Percentiles rank a stretch among this genome's conserved stretches.
phyloP scores from a whole-genome alignment of 164 flowering plant genomes.

The Umbellularia californica region DNA sequence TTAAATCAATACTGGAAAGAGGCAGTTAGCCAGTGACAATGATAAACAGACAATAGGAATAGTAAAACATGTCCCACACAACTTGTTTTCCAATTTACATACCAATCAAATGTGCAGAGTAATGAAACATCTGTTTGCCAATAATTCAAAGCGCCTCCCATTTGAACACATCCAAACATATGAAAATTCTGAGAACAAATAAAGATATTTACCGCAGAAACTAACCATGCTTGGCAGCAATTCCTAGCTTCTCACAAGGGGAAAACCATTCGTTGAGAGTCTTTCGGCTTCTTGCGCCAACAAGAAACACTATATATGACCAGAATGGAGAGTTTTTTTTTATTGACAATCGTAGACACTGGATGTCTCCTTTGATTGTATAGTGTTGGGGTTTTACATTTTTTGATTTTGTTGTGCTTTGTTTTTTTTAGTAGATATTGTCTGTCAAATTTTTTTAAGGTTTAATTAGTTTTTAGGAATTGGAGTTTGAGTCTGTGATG shows the following conservation, averaged over 20 bases:
- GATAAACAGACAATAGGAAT: too few relatives aligned
- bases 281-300: slow-evolving; percentile 51
- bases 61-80: neutral
- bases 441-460: too few relatives aligned
- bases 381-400: too few relatives aligned
- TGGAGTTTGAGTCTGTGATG: too few relatives aligned
- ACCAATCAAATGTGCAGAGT: neutral
- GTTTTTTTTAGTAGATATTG: too few relatives aligned
- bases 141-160: neutral
- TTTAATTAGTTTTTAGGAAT: too few relatives aligned
- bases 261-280: slow-evolving; percentile 61
- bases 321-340: too few relatives aligned
- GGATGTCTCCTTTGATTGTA: too few relatives aligned
- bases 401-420: too few relatives aligned
- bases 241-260: slow-evolving; percentile 56
- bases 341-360: too few relatives aligned
- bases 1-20: neutral
- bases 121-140: neutral
- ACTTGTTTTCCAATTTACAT: neutral
- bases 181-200: neutral
- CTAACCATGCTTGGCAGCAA: slow-evolving; percentile 75
- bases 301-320: slow-evolving; percentile 49
- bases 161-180: neutral
- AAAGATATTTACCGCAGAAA: slow-evolving; percentile 44
- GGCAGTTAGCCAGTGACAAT: neutral